Percentiles rank a stretch among this genome's conserved stretches.
These are phyloP conservation scores for Iris pallida DNA, from an alignment of 116 monocot genomes.

Conservation along the genomic window DNA sequence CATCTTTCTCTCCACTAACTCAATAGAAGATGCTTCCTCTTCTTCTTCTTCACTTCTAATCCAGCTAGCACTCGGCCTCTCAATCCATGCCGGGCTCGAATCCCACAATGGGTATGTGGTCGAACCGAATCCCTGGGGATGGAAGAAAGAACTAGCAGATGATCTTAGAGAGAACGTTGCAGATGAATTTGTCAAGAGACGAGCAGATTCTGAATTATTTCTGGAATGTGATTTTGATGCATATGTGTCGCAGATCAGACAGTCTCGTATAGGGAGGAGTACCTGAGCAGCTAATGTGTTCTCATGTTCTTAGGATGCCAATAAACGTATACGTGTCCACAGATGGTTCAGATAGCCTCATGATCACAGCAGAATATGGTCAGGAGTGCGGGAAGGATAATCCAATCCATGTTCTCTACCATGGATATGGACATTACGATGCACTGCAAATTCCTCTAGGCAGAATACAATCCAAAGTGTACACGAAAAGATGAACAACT, in stretches of 20 bases:
- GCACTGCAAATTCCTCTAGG: too few species aligned
- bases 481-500: too few species aligned
- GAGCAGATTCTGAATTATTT: conserved; percentile 20
- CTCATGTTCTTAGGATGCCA: conserved; percentile 76
- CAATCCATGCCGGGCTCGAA: too few species aligned
- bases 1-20: too few species aligned
- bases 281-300: conserved; percentile 67
- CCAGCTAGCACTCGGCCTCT: too few species aligned
- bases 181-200: conserved; percentile 7
- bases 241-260: conserved; percentile 53
- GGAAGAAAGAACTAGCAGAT: conserved; percentile 62
- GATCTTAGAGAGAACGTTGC: conserved; percentile 45
- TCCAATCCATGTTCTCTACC: conserved; percentile 57
- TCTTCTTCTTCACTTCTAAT: too few species aligned
- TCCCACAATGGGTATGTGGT: too few species aligned
- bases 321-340: conserved; percentile 55
- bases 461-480: conserved; percentile 25
- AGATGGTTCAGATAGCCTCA: conserved; percentile 26
- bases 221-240: conserved; percentile 62
- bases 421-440: conserved; percentile 76
- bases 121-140: too few species aligned
- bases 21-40: too few species aligned
- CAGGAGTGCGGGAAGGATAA: conserved; percentile 60
- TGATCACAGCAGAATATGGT: conserved; percentile 58
- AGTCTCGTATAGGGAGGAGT: conserved; percentile 71